A percentile compares a stretch with the other conserved stretches of the same genome.
Evolutionary conservation across 1,284 basidiomycete genomes (phyloP).

Genomic region (Ustilago vetiveriae): DNA sequence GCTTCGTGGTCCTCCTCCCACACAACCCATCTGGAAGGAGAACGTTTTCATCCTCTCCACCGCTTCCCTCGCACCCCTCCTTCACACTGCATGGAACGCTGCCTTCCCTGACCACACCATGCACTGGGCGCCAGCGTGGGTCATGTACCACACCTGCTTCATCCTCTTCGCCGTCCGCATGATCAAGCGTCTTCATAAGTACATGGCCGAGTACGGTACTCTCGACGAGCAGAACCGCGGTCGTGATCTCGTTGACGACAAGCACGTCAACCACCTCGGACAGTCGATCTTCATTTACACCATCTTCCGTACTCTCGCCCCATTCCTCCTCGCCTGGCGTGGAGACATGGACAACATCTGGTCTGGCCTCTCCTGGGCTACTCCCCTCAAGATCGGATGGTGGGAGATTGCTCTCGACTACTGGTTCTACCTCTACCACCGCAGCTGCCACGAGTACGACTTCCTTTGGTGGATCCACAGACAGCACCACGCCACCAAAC

Average conservation of each 20-base stretch:
- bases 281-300: conserved; percentile 64
- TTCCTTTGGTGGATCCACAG: conserved; percentile 55
- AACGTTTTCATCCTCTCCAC: conserved; percentile 55
- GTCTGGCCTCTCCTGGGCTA: conserved; percentile 51
- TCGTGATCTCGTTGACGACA: conserved; percentile 62
- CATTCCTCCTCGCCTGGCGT: conserved; percentile 59
- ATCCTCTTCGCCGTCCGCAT: conserved; percentile 52
- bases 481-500: conserved; percentile 59
- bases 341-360: conserved; percentile 57
- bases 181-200: conserved; percentile 54
- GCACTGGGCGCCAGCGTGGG: conserved; percentile 57
- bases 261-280: conserved; percentile 62
- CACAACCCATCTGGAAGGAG: conserved; percentile 53
- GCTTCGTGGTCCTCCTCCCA: conserved; percentile 54
- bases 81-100: conserved; percentile 53
- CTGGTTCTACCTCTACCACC: conserved; percentile 63
- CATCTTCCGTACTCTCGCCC: conserved; percentile 58
- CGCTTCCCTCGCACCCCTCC: conserved; percentile 41
- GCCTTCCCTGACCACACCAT: conserved; percentile 52
- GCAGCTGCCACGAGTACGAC: conserved; percentile 55
- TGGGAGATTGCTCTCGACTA: conserved; percentile 60
- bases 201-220: conserved; percentile 54
- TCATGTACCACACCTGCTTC: conserved; percentile 56
- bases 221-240: conserved; percentile 64
- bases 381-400: conserved; percentile 57